A percentile compares a stretch with the other conserved stretches of the same genome.
Evolutionary conservation across 2,329 filamentous ascomycete genomes (phyloP).

Genomic region (Phoma herbarum): DNA sequence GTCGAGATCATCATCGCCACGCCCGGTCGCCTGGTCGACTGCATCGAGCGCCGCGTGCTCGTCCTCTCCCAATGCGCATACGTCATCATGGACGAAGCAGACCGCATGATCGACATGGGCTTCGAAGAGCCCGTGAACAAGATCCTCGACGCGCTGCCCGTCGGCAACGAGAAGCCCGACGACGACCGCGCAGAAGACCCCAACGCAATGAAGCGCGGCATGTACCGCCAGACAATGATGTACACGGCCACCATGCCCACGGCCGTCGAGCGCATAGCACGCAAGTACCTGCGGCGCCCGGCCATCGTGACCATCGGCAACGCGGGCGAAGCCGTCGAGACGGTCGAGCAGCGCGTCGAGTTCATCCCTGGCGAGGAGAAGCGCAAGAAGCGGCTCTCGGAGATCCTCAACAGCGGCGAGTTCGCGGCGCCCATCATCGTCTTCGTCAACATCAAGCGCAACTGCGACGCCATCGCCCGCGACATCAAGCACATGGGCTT

Average conservation of each 20-base stretch:
- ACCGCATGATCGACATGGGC: conserved; percentile 98
- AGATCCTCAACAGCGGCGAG: conserved; percentile 82
- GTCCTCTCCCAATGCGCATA: conserved; percentile 98
- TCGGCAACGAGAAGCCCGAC: conserved; percentile 94
- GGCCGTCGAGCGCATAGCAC: conserved; percentile 92
- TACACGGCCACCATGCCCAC: conserved; percentile 98
- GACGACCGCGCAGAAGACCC: conserved; percentile 89
- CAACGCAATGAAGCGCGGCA: conserved; percentile 80
- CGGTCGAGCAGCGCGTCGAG: conserved; percentile 96
- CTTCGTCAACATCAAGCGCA: conserved; percentile 99
- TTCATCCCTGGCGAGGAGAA: conserved; percentile 91
- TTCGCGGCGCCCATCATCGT: conserved; percentile 94
- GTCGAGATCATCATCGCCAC: conserved; percentile 99
- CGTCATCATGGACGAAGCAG: conserved; percentile 98
- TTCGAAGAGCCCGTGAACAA: conserved; percentile 98
- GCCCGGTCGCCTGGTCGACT: conserved; percentile 94
- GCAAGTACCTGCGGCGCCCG: conserved; percentile 91
- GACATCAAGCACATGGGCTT: conserved; percentile 96
- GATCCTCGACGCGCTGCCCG: conserved; percentile 92
- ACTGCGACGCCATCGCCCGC: conserved; percentile 92
- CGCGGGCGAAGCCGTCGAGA: conserved; percentile 93
- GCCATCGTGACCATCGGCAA: conserved; percentile 96
- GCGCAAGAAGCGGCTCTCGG: conserved; percentile 92
- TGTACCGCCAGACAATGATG: conserved; percentile 99
- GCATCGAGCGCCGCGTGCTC: conserved; percentile 89